phyloP scores from a whole-genome alignment of 2,329 filamentous ascomycete species.

The Colletotrichum sp. region DNA sequence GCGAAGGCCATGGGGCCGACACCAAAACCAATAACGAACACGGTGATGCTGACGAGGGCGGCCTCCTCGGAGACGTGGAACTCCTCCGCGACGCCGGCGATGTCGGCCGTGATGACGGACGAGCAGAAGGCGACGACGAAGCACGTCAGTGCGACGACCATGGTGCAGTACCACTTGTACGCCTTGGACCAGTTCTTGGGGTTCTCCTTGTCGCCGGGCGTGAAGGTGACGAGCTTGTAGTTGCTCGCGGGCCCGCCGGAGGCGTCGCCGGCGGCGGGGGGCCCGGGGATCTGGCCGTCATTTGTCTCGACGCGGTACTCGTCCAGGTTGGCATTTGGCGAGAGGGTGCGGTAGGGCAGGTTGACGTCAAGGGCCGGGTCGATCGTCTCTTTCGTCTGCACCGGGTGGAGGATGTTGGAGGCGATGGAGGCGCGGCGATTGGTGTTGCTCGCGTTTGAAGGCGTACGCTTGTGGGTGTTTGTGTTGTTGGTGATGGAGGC shows the following conservation, averaged over 20 bases:
- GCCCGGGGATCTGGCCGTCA: constrained; percentile 64
- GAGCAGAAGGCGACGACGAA: constrained; percentile 77
- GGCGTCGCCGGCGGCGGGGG: constrained; percentile 15
- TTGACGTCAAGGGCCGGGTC: constrained; percentile 54
- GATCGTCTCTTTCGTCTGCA: constrained; percentile 34
- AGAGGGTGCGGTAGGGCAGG: constrained; percentile 70
- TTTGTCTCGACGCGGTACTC: constrained; percentile 71
- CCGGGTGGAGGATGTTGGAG: constrained; percentile 17
- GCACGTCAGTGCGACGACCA: constrained; percentile 79
- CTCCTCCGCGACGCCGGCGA: constrained; percentile 65
- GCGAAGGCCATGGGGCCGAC: constrained; percentile 83
- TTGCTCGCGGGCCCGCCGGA: constrained; percentile 21
- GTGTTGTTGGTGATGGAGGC: neutral
- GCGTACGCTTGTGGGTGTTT: neutral
- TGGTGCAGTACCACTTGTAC: constrained; percentile 84
- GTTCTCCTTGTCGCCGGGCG: constrained; percentile 73
- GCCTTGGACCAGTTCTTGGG: constrained; percentile 85
- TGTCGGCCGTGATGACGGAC: constrained; percentile 79
- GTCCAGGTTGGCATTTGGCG: constrained; percentile 62
- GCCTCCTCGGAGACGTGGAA: constrained; percentile 77
- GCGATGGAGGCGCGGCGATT: constrained; percentile 27
- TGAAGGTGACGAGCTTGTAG: constrained; percentile 68
- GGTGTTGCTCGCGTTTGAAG: neutral
- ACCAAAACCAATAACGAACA: constrained; percentile 85
- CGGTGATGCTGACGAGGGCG: constrained; percentile 71